phyloP scores from a whole-genome alignment of 805 yeast genomes.

The Limtongia smithiae region DNA sequence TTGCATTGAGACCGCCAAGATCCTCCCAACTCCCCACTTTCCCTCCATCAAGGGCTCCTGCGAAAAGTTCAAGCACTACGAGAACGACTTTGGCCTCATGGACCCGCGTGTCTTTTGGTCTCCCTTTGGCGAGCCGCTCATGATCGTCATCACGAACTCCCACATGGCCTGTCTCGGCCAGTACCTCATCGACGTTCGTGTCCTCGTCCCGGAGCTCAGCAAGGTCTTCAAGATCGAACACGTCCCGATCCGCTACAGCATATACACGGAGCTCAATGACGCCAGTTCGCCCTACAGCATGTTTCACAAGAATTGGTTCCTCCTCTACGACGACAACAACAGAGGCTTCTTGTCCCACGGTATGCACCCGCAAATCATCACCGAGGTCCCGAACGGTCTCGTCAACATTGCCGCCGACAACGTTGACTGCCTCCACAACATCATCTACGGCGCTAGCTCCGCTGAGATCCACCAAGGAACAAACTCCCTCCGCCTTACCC shows the following conservation, averaged over 20 bases:
- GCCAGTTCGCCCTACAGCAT: slow-evolving; percentile 1
- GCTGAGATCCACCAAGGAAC: slow-evolving; percentile 19
- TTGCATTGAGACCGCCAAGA: no score
- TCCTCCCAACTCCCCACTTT: no score
- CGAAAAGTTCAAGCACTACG: no score
- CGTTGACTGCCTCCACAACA: neutral
- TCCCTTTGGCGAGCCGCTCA: slow-evolving; percentile 24
- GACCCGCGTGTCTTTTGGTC: slow-evolving; percentile 25
- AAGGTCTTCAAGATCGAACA: slow-evolving; percentile 7
- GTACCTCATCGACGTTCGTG: slow-evolving; percentile 20
- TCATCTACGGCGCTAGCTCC: neutral
- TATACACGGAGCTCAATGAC: slow-evolving; percentile 10
- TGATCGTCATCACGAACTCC: slow-evolving; percentile 23
- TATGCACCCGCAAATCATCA: neutral
- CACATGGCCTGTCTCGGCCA: slow-evolving; percentile 12
- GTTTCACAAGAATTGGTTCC: slow-evolving; percentile 22
- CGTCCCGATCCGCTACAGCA: slow-evolving; percentile 18
- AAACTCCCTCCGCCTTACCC: slow-evolving; percentile 21
- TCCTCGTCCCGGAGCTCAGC: slow-evolving; percentile 14
- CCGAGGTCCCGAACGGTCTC: neutral
- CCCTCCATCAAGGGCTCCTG: no score
- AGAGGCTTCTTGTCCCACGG: slow-evolving; percentile 15
- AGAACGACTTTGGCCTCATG: slow-evolving; percentile 14
- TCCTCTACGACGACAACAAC: slow-evolving; percentile 15
- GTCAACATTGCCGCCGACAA: neutral